These are phyloP conservation scores for Geotrichum citri-aurantii DNA, from an alignment of 1,139 yeast species.

Conservation along the genomic window DNA sequence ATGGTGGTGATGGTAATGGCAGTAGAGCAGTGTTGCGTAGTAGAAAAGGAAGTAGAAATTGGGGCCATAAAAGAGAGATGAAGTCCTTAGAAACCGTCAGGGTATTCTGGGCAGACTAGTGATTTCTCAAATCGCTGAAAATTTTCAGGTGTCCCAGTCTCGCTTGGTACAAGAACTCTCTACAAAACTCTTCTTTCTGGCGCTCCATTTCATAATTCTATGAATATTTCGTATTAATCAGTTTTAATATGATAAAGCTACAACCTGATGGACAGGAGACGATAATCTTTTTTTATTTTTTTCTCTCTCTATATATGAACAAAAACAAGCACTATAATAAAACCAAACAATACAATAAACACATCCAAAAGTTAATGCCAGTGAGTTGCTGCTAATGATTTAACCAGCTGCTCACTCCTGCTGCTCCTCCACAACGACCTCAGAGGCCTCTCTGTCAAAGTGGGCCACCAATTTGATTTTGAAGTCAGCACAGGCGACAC, in stretches of 20 bases:
- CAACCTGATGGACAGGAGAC: not conserved
- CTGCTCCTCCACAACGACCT: slow-evolving; percentile 17
- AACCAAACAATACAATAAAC: slow-evolving; percentile 1
- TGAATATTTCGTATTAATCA: not conserved
- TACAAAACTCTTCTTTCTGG: not conserved
- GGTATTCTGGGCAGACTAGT: not conserved
- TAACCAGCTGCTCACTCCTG: not conserved
- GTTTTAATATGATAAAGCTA: not conserved
- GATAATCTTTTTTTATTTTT: not conserved
- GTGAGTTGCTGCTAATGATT: not conserved
- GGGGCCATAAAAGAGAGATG: not conserved
- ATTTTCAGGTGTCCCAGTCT: not conserved
- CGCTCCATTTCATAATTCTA: not conserved
- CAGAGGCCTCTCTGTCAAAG: slow-evolving; percentile 40
- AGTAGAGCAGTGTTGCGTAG: not conserved
- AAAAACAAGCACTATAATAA: not conserved
- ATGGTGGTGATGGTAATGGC: not conserved
- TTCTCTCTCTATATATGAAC: not conserved
- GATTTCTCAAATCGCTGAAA: not conserved
- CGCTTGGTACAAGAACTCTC: not conserved
- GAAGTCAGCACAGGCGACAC: slow-evolving; percentile 89
- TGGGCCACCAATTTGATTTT: slow-evolving; percentile 73
- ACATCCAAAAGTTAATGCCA: not conserved
- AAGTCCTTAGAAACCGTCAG: not conserved
- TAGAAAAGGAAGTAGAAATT: not conserved